These are phyloP conservation scores for Metschnikowia orientalis DNA, from an alignment of 805 yeast species.

Conservation along the genomic window DNA sequence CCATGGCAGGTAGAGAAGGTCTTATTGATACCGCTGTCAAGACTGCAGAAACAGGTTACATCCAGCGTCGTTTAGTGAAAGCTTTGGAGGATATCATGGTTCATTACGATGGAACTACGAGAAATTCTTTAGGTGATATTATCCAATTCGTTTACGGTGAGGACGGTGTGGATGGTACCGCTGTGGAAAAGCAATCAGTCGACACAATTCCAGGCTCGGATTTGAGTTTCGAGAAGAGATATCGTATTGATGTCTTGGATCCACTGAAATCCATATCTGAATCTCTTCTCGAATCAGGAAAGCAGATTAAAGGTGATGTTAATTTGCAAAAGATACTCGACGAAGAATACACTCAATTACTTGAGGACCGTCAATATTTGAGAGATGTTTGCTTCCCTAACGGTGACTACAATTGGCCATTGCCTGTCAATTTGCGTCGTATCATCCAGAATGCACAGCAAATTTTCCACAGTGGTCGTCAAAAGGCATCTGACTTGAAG, in stretches of 20 bases:
- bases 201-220: constrained; percentile 95
- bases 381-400: constrained; percentile 79
- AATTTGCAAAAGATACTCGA: constrained; percentile 78
- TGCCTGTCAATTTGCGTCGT: constrained; percentile 96
- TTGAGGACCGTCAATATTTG: constrained; percentile 71
- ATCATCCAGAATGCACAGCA: constrained; percentile 96
- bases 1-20: constrained; percentile 99
- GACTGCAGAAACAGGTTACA: constrained; percentile 98
- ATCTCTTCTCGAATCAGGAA: constrained; percentile 78
- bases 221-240: constrained; percentile 73
- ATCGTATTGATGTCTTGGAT: constrained; percentile 81
- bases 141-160: constrained; percentile 97
- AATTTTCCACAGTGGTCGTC: constrained; percentile 88
- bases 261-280: constrained; percentile 59
- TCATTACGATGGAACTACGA: constrained; percentile 95
- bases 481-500: constrained; percentile 85
- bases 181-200: constrained; percentile 92
- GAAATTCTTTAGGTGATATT: constrained; percentile 95
- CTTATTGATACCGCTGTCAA: constrained; percentile 98
- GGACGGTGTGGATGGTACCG: constrained; percentile 98
- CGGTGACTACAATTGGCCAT: constrained; percentile 96
- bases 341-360: constrained; percentile 75
- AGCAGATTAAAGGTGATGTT: constrained; percentile 85
- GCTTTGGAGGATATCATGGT: constrained; percentile 97
- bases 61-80: constrained; percentile 95